Evolutionary conservation across 768 basidiomycete genomes (phyloP).

Genomic region (Asterophora parasitica): DNA sequence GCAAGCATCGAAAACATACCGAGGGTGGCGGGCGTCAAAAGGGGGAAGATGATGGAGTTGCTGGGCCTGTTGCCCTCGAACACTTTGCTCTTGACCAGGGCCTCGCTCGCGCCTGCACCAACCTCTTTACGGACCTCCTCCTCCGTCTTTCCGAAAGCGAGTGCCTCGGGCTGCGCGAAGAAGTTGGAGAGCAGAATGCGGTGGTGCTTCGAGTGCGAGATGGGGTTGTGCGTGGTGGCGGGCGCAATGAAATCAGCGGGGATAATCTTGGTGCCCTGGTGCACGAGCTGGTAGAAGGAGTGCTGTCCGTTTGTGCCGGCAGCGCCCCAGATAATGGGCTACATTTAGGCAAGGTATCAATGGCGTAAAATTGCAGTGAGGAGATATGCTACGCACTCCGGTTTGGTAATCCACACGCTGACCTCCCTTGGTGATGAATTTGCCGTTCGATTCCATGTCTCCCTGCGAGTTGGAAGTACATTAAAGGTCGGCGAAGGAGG

Average conservation of each 20-base stretch:
- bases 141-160: slow-evolving; percentile 97
- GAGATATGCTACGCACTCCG: slow-evolving; percentile 54
- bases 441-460: slow-evolving; percentile 99
- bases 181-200: slow-evolving; percentile 96
- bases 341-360: slow-evolving; percentile 3
- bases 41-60: slow-evolving; percentile 93
- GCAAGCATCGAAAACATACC: slow-evolving; percentile 22
- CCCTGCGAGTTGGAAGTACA: slow-evolving; percentile 40
- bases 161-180: slow-evolving; percentile 96
- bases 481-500: neutral
- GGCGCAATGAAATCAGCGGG: slow-evolving; percentile 93
- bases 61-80: slow-evolving; percentile 97
- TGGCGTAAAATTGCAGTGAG: neutral
- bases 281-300: slow-evolving; percentile 97
- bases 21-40: slow-evolving; percentile 84
- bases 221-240: slow-evolving; percentile 85
- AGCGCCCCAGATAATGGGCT: slow-evolving; percentile 99
- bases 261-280: slow-evolving; percentile 90
- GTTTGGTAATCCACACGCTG: slow-evolving; percentile 94
- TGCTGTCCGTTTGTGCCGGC: slow-evolving; percentile 98
- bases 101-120: slow-evolving; percentile 66
- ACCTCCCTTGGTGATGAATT: slow-evolving; percentile 92
- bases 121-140: slow-evolving; percentile 73
- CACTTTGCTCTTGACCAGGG: slow-evolving; percentile 93
- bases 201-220: slow-evolving; percentile 85